phyloP scores from a whole-genome alignment of 1,284 basidiomycete genomes.

The Malassezia nana region DNA sequence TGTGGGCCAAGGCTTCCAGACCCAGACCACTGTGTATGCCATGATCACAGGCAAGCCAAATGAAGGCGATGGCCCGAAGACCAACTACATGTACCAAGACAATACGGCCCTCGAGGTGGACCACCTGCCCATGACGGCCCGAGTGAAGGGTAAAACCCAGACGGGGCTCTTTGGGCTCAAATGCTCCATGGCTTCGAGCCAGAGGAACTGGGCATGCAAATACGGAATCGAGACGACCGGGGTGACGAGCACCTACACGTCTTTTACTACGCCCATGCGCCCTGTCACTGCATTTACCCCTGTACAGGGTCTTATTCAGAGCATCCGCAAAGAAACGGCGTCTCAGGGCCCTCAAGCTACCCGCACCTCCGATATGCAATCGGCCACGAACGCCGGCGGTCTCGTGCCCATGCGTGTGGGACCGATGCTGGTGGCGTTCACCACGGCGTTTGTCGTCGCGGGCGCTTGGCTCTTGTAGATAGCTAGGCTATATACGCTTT shows the following conservation, averaged over 20 bases:
- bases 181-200: background rate
- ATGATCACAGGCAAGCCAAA: slow-evolving; percentile 4
- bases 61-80: slow-evolving; percentile 1
- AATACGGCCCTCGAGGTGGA: background rate
- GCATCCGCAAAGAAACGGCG: background rate
- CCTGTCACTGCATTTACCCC: slow-evolving; percentile 6
- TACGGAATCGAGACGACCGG: background rate
- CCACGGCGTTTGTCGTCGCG: background rate
- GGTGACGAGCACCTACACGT: background rate
- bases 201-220: background rate
- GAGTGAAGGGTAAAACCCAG: background rate
- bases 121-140: background rate
- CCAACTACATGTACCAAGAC: slow-evolving; percentile 12
- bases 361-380: no score
- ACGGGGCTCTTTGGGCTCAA: slow-evolving; percentile 8
- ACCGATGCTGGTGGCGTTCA: background rate
- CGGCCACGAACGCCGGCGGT: background rate
- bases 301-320: slow-evolving; percentile 2
- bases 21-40: slow-evolving; percentile 10
- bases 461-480: background rate
- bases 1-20: slow-evolving; percentile 2
- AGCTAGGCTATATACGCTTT: background rate
- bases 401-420: background rate
- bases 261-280: background rate
- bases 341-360: background rate